Base-by-base conservation (phyloP, 495 filamentous ascomycete species). In the Xylaria palmicola region DNA sequence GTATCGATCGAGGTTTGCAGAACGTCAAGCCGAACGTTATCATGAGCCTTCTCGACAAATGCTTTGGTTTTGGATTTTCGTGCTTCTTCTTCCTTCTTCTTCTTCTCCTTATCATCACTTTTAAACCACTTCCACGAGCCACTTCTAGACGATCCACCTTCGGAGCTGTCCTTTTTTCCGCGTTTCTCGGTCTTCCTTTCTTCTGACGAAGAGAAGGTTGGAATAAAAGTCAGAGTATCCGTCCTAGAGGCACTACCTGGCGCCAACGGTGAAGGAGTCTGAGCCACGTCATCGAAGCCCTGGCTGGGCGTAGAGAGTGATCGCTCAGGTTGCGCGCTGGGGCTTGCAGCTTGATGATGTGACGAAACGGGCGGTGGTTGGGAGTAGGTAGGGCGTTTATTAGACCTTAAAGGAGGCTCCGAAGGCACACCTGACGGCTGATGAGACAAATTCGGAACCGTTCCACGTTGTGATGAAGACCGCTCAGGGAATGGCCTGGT, bases 141-240 rank as follows among this genome's bases (percentile, higher is more conserved):
- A 15, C 67, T 30, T 47, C 65, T 69, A 32, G 66, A 68, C 36
- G 72, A 79, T 74, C 68, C 81, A 77, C 60, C 32, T 27, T 72
- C 69, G 6, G 55, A 83, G 12, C 79, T 83, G 30, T 85, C 86
- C 65, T 86, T 89, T 51, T 89, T 87, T 56, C 90, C 83, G 48
- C 88, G 85, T 67, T 88, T 90, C 45, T 93, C 89, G 43, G 86
- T 84, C 29, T 78, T 84, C 54, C 62, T 68, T 48, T 79, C 72
- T 67, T 73, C 88, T 58, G 90, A 86, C 1, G 79, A 67, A 26
- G 66, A 62, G 51, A 91, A 77, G 0, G 89, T 95, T 3, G 92
- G 92, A 48, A 95, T 92, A 68, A 93, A 91, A 1, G 91, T 92
- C 13, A 95, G 79, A 56, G 80, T 87, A 69, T 92, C 90, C 1